Conservation (phyloP, 495 filamentous ascomycete species). For the Xanthoparmelia taractica region DNA sequence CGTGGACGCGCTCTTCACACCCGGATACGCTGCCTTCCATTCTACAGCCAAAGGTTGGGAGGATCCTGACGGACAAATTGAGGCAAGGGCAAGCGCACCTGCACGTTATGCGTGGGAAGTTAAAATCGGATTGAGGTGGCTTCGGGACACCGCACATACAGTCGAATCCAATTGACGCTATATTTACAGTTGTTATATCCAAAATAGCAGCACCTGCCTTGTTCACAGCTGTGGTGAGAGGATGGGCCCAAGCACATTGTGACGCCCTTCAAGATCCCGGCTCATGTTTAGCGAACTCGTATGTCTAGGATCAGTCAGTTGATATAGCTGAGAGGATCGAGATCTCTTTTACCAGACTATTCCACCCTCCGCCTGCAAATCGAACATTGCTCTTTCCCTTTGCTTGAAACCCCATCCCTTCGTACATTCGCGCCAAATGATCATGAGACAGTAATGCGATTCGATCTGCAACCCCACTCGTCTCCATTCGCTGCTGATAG, state of each 20-base stretch:
- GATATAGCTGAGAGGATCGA: not conserved
- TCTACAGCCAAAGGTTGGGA: not conserved
- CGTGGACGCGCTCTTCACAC: too few relatives aligned
- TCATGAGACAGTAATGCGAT: slow-evolving; percentile 75
- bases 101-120: not conserved
- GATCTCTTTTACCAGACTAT: slow-evolving; percentile 37
- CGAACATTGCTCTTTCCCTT: slow-evolving; percentile 55
- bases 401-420: slow-evolving; percentile 63
- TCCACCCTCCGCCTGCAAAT: slow-evolving; percentile 77
- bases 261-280: not conserved
- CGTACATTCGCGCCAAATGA: slow-evolving; percentile 64
- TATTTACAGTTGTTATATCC: not conserved
- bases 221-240: not conserved
- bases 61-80: not conserved
- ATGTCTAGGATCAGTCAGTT: slow-evolving; percentile 1
- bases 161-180: not conserved
- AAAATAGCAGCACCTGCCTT: not conserved
- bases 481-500: slow-evolving; percentile 64
- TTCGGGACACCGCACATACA: not conserved
- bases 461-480: slow-evolving; percentile 58
- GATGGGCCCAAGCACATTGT: not conserved
- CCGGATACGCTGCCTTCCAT: not conserved
- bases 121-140: not conserved
- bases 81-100: not conserved
- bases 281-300: slow-evolving; percentile 11